A percentile compares a stretch with the other conserved stretches of the same genome.
These are phyloP conservation scores for Candida glaebosa DNA, from an alignment of 805 yeast species.

Conservation along the genomic window DNA sequence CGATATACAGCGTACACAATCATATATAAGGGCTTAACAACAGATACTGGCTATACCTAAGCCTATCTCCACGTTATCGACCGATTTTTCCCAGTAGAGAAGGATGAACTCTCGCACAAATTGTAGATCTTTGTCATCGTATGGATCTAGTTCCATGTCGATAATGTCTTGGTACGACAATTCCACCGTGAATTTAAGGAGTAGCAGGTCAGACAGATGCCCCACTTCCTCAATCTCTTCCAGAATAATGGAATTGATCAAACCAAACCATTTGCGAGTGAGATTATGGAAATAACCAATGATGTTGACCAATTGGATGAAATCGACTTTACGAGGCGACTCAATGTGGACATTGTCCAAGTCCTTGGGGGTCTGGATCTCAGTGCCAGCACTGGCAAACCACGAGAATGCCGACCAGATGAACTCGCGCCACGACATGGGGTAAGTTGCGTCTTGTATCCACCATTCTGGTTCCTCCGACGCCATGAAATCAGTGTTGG, in stretches of 20 bases:
- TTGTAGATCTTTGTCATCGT: constrained; percentile 32
- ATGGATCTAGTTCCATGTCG: constrained; percentile 43
- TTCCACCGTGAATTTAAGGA: constrained; percentile 19
- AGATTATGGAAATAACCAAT: constrained; percentile 39
- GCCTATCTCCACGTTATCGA: constrained; percentile 31
- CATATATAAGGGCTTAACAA: constrained; percentile 14
- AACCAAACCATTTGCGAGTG: constrained; percentile 34
- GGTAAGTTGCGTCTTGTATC: constrained; percentile 40
- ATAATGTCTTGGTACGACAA: constrained; percentile 39
- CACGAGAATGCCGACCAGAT: constrained; percentile 71
- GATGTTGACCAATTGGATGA: constrained; percentile 12
- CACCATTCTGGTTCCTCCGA: constrained; percentile 40
- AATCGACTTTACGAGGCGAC: constrained; percentile 8
- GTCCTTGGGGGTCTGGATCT: constrained; percentile 23
- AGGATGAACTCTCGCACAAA: constrained; percentile 34
- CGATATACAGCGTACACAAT: not conserved
- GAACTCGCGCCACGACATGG: constrained; percentile 53
- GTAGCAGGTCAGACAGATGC: not conserved
- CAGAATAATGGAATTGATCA: constrained; percentile 31
- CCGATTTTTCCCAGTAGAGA: constrained; percentile 28
- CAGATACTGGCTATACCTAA: constrained; percentile 30
- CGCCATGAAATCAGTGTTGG: constrained; percentile 4
- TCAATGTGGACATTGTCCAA: not conserved
- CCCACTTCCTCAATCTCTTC: constrained; percentile 22
- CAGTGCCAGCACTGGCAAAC: constrained; percentile 81